These are phyloP conservation scores for Smittium mucronatum DNA, from an alignment of 371 early-diverging fungal genomes.

Conservation along the genomic window DNA sequence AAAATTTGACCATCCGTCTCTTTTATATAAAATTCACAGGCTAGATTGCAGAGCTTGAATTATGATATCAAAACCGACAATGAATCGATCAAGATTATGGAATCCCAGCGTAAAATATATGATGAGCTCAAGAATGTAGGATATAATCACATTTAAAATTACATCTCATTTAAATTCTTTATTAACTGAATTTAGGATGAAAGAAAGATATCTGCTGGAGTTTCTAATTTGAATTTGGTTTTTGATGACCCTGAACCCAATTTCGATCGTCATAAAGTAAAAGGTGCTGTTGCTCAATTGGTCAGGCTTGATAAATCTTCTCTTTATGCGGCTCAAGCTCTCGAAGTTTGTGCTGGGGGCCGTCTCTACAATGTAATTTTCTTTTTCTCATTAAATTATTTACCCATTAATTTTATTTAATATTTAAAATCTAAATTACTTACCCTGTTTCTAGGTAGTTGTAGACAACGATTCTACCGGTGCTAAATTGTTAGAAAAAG, in stretches of 20 bases:
- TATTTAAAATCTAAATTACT: not conserved
- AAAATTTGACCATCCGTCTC: too few species aligned
- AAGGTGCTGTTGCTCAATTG: conserved; percentile 84
- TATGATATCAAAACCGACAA: conserved; percentile 14
- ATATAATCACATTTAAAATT: too few species aligned
- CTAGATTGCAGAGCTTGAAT: not conserved
- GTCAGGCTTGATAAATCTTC: conserved; percentile 53
- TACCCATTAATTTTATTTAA: not conserved
- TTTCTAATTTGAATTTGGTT: conserved; percentile 46
- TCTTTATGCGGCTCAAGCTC: conserved; percentile 52
- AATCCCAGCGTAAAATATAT: conserved; percentile 9
- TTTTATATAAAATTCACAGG: not conserved
- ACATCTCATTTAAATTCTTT: not conserved
- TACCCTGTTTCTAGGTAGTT: conserved; percentile 32
- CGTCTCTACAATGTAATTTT: conserved; percentile 67
- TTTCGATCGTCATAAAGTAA: conserved; percentile 80
- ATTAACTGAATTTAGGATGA: not conserved
- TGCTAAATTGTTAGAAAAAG: conserved; percentile 65
- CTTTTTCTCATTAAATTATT: not conserved
- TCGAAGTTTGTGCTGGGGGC: conserved; percentile 91
- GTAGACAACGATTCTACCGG: conserved; percentile 86
- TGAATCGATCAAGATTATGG: conserved; percentile 21
- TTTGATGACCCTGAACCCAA: conserved; percentile 58
- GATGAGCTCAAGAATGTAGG: conserved; percentile 21
- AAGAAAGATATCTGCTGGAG: not conserved